Conservation (phyloP, 331 rosid species). For the Malus hybrid region DNA sequence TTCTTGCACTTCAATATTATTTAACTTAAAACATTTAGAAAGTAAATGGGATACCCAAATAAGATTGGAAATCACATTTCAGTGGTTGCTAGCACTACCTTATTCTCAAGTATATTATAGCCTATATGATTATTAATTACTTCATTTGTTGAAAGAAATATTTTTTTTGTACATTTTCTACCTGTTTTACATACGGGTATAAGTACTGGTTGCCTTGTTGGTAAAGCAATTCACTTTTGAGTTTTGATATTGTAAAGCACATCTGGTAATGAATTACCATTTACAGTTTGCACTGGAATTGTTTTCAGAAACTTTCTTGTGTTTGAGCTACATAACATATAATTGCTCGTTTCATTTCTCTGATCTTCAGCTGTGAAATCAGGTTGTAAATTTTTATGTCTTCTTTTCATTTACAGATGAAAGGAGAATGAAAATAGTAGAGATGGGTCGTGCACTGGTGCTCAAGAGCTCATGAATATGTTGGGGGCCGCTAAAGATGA, state of each 20-base stretch:
- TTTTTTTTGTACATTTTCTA: no score
- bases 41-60: neutral
- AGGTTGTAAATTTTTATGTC: neutral
- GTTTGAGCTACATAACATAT: neutral
- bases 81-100: no score
- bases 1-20: neutral
- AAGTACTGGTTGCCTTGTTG: neutral
- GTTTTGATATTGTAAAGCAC: neutral
- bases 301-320: neutral
- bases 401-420: conserved; percentile 46
- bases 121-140: no score
- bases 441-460: conserved; percentile 53
- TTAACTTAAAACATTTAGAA: neutral
- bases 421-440: conserved; percentile 72
- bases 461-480: conserved; percentile 66
- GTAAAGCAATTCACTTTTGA: neutral
- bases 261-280: neutral
- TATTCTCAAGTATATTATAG: no score
- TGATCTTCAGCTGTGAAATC: neutral
- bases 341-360: neutral
- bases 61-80: no score
- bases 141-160: no score
- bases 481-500: conserved; percentile 71
- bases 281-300: neutral
- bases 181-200: no score